These are phyloP conservation scores for Citeromyces hawaiiensis DNA, from an alignment of 1,139 yeast species.

Conservation along the genomic window DNA sequence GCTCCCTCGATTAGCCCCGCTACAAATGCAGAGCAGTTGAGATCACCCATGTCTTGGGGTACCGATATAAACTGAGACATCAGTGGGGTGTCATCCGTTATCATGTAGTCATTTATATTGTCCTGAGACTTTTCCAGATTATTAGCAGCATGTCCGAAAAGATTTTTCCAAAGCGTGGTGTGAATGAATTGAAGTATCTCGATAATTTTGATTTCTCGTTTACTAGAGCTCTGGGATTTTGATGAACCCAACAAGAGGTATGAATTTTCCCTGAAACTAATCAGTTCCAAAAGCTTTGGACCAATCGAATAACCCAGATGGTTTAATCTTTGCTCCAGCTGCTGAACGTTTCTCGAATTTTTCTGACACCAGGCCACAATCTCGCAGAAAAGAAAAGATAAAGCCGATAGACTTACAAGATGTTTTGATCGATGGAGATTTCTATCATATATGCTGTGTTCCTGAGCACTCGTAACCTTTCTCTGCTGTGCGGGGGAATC, in stretches of 20 bases:
- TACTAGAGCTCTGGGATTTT: conserved; percentile 18
- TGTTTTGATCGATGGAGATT: conserved; percentile 50
- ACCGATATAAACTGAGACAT: conserved; percentile 67
- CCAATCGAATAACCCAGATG: conserved; percentile 69
- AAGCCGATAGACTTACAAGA: conserved; percentile 53
- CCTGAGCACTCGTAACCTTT: not conserved
- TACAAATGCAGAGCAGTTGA: conserved; percentile 74
- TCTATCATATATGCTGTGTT: conserved; percentile 41
- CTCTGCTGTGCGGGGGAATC: not conserved
- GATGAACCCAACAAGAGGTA: not conserved
- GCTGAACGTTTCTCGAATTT: conserved; percentile 58
- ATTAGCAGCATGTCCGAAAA: conserved; percentile 78
- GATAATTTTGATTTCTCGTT: conserved; percentile 59
- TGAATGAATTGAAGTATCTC: conserved; percentile 80
- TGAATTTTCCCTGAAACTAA: conserved; percentile 35
- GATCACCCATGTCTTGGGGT: conserved; percentile 67
- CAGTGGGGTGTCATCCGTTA: conserved; percentile 71
- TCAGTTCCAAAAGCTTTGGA: conserved; percentile 40
- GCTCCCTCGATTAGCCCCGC: conserved; percentile 93
- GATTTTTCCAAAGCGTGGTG: conserved; percentile 65
- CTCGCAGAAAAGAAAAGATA: conserved; percentile 63
- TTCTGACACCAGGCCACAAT: conserved; percentile 55
- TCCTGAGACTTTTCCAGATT: conserved; percentile 84
- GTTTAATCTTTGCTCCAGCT: conserved; percentile 64
- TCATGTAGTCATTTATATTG: conserved; percentile 68